A percentile compares a stretch with the other conserved stretches of the same genome.
phyloP scores from a whole-genome alignment of 73 alveolate species.

The Urostyla sp. region DNA sequence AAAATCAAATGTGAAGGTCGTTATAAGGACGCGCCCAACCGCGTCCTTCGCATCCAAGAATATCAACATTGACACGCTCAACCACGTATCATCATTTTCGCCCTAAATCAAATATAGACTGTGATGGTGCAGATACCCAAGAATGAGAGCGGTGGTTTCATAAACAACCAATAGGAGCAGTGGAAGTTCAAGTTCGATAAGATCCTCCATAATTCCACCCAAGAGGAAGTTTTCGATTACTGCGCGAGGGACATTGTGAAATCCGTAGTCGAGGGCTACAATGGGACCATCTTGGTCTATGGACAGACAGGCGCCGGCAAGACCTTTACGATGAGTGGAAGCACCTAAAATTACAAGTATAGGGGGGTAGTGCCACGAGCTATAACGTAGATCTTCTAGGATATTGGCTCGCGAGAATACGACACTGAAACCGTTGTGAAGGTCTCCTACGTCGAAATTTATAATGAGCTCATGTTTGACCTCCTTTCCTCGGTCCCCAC shows the following conservation, averaged over 20 bases:
- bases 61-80: conserved; percentile 79
- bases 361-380: conserved; percentile 99
- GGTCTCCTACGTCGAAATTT: conserved; percentile 87
- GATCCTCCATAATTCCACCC: conserved; percentile 94
- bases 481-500: conserved; percentile 67
- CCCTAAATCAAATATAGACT: neutral
- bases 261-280: conserved; percentile 82
- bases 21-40: conserved; percentile 96
- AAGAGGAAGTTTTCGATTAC: conserved; percentile 72
- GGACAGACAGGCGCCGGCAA: conserved; percentile 58
- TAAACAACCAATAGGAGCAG: conserved; percentile 97
- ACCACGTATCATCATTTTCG: conserved; percentile 2
- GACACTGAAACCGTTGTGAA: conserved; percentile 28
- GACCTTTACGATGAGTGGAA: conserved; percentile 53
- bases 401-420: conserved; percentile 32
- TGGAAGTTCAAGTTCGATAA: conserved; percentile 99
- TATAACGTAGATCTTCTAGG: conserved; percentile 79
- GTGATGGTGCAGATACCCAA: conserved; percentile 37
- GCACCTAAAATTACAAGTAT: conserved; percentile 39
- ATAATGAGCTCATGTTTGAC: conserved; percentile 97
- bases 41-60: conserved; percentile 94
- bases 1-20: conserved; percentile 90
- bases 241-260: conserved; percentile 80
- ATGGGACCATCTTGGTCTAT: conserved; percentile 47
- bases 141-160: conserved; percentile 76